A percentile compares a stretch with the other conserved stretches of the same genome.
These are phyloP conservation scores for Talaromyces atroroseus DNA, from an alignment of 2,329 filamentous ascomycete species.

Conservation along the genomic window DNA sequence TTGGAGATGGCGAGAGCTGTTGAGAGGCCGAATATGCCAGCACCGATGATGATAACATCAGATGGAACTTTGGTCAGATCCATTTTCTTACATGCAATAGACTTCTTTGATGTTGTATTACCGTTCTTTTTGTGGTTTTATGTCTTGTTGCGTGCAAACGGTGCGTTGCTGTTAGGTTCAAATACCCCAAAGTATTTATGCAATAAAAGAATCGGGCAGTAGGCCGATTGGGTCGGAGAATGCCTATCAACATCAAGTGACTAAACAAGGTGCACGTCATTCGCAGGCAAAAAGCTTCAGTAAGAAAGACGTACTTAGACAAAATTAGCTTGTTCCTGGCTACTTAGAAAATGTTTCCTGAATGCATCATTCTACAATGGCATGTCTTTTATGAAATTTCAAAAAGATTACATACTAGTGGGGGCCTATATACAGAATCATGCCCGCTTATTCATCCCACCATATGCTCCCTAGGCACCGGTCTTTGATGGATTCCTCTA, in stretches of 20 bases:
- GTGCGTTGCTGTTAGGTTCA: background rate
- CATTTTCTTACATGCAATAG: background rate
- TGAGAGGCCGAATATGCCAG: slow-evolving; percentile 25
- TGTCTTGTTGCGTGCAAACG: too few species aligned
- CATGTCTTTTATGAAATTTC: too few species aligned
- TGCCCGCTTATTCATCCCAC: too few species aligned
- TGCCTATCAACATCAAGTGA: background rate
- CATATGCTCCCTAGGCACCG: too few species aligned
- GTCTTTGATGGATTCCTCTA: background rate
- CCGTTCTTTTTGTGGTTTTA: background rate
- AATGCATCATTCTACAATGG: too few species aligned
- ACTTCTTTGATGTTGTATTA: background rate
- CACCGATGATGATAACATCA: slow-evolving; percentile 24
- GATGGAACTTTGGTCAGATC: background rate
- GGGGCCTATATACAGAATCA: too few species aligned
- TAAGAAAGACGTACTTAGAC: too few species aligned
- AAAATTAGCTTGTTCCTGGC: too few species aligned
- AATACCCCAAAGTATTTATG: background rate
- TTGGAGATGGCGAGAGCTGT: slow-evolving; percentile 39
- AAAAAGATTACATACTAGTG: too few species aligned
- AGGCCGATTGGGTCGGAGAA: background rate
- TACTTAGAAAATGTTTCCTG: too few species aligned
- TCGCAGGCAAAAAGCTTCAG: too few species aligned
- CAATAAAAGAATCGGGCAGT: background rate
- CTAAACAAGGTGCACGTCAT: too few species aligned